Base-by-base conservation (phyloP, 169 alveolate genomes). In the Miamiensis avidus region DNA sequence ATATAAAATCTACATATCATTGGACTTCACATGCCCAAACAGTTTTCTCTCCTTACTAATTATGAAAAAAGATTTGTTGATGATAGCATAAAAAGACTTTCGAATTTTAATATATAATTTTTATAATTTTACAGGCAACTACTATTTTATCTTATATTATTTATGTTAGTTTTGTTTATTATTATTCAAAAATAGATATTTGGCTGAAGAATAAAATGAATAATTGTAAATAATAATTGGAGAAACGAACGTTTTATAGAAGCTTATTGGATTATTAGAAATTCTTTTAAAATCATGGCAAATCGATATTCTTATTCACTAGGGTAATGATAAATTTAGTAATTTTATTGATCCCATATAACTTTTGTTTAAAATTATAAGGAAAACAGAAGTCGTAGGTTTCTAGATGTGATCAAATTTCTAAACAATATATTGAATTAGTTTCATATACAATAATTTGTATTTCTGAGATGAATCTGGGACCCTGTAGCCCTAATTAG, bases 191-290 rank as follows among this genome's bases (percentile, higher is more conserved):
- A 49, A 11, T 26, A 79, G 84, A 64, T 79, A 79, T 65, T 49
- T 49, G 25, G 84, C 84, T 64, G 84, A 79, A 29, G 84, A 79
- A 79, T 79, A 79, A 31, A 69, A 79, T 79, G 75, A 64, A 79
- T 34, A 79, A 34, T 15, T 49, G 25, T 65, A 79, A 20, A 79
- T 34, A 49, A 79, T 79, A 0, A 79, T 79, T 29, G 84, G 84
- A 29, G 84, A 79, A 32, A 49, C 34, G 64, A 74, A 74, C 1
- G 64, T 79, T n/a, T 30, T 79, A 25, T 34, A 33, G 29, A 79
- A 72, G 29, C 30, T 79, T 69, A 79, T 79, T 34, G 84, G 84
- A 29, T 64, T 79, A 79, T 49, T 69, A 6, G 75, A 79, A 79
- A 15, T 79, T 6, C n/a, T 79, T 15, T 79, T 79, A 16, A 79